A percentile compares a stretch with the other conserved stretches of the same genome.
phyloP scores from a whole-genome alignment of 208 protist genomes.

The Wallacemonas sp. region DNA sequence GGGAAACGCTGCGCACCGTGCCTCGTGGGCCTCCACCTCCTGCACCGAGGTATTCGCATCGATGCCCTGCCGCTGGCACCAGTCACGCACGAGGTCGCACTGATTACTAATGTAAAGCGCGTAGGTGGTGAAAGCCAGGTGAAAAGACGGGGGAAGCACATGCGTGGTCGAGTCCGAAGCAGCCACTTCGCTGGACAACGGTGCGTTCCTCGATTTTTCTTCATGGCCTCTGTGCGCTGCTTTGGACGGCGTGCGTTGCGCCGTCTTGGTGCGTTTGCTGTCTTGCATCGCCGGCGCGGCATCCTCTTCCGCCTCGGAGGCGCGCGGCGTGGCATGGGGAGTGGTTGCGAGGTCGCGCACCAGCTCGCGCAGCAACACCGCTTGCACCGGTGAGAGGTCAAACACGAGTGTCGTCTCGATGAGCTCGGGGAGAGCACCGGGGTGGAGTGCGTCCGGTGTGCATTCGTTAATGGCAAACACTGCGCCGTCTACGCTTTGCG shows the following conservation, averaged over 20 bases:
- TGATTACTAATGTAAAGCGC: constrained; percentile 20
- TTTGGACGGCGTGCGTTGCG: background rate
- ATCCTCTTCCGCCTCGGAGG: too few relatives aligned
- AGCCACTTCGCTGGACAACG: background rate
- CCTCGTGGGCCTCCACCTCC: constrained; percentile 5
- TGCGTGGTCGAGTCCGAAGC: background rate
- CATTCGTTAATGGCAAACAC: background rate
- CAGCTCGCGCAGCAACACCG: constrained; percentile 9
- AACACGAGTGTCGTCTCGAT: constrained; percentile 17
- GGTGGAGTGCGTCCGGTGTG: background rate
- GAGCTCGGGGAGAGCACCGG: background rate
- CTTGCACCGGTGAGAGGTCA: constrained; percentile 10
- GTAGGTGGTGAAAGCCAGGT: constrained; percentile 8
- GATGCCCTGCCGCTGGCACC: constrained; percentile 14
- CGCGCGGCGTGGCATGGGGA: too few relatives aligned
- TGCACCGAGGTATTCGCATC: background rate
- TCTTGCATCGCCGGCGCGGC: too few relatives aligned
- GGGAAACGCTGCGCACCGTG: background rate
- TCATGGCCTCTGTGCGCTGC: background rate
- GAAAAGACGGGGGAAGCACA: background rate
- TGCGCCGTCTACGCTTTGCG: background rate
- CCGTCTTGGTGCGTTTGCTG: background rate
- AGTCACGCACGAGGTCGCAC: constrained; percentile 18
- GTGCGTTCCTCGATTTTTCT: background rate
- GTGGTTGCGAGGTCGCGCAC: background rate